Evolutionary conservation across 2,329 filamentous ascomycete genomes (phyloP), one percentile per base, ranked within the genome.

Genomic region (Alternaria arbusti): DNA sequence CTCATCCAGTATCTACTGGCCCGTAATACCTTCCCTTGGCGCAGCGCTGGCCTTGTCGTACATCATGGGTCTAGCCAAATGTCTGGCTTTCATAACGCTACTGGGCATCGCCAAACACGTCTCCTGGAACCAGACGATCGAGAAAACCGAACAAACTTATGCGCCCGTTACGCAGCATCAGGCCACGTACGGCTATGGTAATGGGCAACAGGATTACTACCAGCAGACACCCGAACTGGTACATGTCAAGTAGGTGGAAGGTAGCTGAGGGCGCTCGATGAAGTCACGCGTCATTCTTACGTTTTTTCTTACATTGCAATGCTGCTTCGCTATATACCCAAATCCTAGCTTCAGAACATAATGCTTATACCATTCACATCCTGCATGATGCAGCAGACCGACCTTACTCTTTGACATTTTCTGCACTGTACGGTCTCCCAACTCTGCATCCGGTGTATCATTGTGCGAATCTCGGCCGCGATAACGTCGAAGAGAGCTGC

Each of bases 81-180:
- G 63, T 3, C 49, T 73, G 20, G 65, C 67, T 54, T 75, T 65
- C 23, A 56, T 74, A 15, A 43, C 65, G 15, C 47, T 76, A 4
- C 54, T 75, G 25, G 61, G 66, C 28, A 67, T 76, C 40, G 69
- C 70, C 6, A 75, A 69, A 56, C 68, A 68, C 13, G 10, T 28
- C 10, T 63, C 63, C 13, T 70, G 69, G 67, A 61, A 22, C 11
- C 49, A 59, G 22, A 22, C 36, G 11, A 12, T 20, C 9, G 20
- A 13, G 3, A 44, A 23, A 10, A 12, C 17, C 4, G 44, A 26
- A 17, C 45, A 46, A 43, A 28, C 32, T 2, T 54, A 64, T 13
- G 45, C 61, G 20, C 52, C 57, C 15, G 66, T 54, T 11, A 40
- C 13, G 12, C 56, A 64, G n/a, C 56, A 61, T 12, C 62, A 64